These are phyloP conservation scores for Ensete glaucum DNA, from an alignment of 176 grass and related monocot genomes.

Conservation along the genomic window DNA sequence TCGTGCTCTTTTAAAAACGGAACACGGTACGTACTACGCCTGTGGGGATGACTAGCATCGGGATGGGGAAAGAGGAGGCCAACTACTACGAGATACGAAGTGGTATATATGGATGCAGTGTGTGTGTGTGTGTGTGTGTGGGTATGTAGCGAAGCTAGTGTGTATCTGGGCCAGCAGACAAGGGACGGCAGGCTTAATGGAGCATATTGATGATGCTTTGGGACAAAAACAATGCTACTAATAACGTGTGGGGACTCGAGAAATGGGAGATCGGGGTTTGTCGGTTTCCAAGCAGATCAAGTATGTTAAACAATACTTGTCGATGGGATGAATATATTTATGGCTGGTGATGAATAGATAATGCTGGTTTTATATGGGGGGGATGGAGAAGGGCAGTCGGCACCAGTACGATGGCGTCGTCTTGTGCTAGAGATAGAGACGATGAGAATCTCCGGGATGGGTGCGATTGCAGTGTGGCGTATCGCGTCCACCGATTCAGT, in stretches of 20 bases:
- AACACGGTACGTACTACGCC: not conserved
- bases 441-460: slow-evolving; percentile 1
- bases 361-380: not conserved
- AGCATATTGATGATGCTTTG: slow-evolving; percentile 19
- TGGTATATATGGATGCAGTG: not conserved
- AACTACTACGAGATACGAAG: not conserved
- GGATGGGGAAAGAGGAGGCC: slow-evolving; percentile 7
- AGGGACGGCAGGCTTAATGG: not conserved
- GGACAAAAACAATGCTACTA: not conserved
- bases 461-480: not conserved
- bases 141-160: not conserved
- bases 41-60: slow-evolving; percentile 16
- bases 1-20: slow-evolving; percentile 7
- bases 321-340: not conserved
- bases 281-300: slow-evolving; percentile 28
- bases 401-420: slow-evolving; percentile 18
- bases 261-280: slow-evolving; percentile 36
- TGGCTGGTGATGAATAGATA: not conserved
- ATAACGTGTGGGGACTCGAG: slow-evolving; percentile 23
- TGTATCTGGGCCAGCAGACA: not conserved
- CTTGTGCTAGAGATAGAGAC: not conserved
- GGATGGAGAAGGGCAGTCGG: slow-evolving; percentile 24
- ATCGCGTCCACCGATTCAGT: not conserved
- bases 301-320: not conserved
- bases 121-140: not conserved